Base-by-base conservation (phyloP, 2,329 filamentous ascomycete genomes). In the Fulvia fulva region DNA sequence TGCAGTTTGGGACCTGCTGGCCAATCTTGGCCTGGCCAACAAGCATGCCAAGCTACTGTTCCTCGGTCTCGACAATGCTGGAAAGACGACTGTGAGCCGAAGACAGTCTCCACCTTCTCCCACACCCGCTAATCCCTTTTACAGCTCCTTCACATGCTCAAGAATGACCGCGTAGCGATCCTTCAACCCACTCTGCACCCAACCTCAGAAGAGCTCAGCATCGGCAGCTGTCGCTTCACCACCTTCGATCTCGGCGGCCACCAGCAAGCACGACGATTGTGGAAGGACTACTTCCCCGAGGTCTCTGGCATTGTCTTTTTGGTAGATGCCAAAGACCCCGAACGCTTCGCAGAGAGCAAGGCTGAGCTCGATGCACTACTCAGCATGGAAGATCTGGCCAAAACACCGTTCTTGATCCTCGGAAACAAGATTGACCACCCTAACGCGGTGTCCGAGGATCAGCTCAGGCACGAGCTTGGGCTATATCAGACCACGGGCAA, bases 391-490 rank as follows among this genome's bases (percentile, higher is more conserved):
- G 93, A 97, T 74, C 85, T 99, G 41, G 81, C 86, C 74, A 97
- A 96, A 82, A 94, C 96, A 8, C 94, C 94, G 55, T 97, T 97
- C 76, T 85, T 97, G 62, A 86, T 99, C 68, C 85, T 99, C 64
- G 94, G 94, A 69, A 99, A 99, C 86, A 99, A 99, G 86, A 99
- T 99, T 76, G 94, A 99, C 77, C 92, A 97, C 80, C 92, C 92
- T 55, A 89, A 95, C 68, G 94, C 94, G 63, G 87, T 97, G 55
- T 93, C 89, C 65, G 94, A 99, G 83, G 93, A 97, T 70, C 91
- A 97, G 80, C 84, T 97, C 72, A 86, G 94, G 76, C 88, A 93
- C 74, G 89, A 92, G 75, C 82, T 99, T 59, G 94, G 94, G 63
- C 79, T 99, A 71, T 97, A 95, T 79, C 93, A 97, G 79, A 96